Evolutionary conservation across 2,329 filamentous ascomycete species (phyloP).

Genomic region (Aspergillus sp.): DNA sequence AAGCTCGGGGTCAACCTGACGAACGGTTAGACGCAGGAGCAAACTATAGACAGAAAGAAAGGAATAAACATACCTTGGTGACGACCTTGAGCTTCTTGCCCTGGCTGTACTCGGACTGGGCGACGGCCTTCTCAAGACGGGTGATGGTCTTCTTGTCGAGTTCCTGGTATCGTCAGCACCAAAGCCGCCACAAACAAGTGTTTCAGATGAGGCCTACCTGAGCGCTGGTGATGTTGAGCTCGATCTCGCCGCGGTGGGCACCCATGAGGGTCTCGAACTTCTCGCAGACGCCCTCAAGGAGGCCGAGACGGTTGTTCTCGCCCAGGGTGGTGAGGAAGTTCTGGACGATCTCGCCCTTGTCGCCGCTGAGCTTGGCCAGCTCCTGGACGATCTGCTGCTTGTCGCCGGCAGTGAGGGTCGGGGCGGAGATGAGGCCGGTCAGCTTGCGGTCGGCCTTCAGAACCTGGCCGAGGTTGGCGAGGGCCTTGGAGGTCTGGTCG

Average conservation of each 20-base stretch:
- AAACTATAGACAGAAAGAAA: too few relatives aligned
- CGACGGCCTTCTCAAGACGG: slow-evolving; percentile 81
- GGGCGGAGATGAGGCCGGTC: slow-evolving; percentile 69
- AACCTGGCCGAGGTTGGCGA: slow-evolving; percentile 68
- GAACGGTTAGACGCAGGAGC: too few relatives aligned
- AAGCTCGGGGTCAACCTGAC: slow-evolving; percentile 93
- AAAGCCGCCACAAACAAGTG: background rate
- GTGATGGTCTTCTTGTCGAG: slow-evolving; percentile 83
- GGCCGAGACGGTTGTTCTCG: slow-evolving; percentile 90
- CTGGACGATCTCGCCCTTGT: slow-evolving; percentile 79
- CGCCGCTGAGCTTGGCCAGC: slow-evolving; percentile 78
- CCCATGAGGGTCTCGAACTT: slow-evolving; percentile 89
- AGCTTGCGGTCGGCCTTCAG: slow-evolving; percentile 86
- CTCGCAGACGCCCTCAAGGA: slow-evolving; percentile 76
- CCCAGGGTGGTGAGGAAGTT: slow-evolving; percentile 90
- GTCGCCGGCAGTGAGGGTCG: slow-evolving; percentile 74
- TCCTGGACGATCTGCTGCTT: slow-evolving; percentile 84
- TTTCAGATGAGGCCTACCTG: slow-evolving; percentile 57
- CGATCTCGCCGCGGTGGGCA: slow-evolving; percentile 87
- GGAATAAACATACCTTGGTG: slow-evolving; percentile 64
- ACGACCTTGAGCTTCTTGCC: slow-evolving; percentile 99
- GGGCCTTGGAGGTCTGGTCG: slow-evolving; percentile 79
- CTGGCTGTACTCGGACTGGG: slow-evolving; percentile 84
- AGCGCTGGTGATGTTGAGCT: slow-evolving; percentile 88
- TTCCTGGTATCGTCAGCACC: slow-evolving; percentile 52